These are phyloP conservation scores for Metschnikowia reukaufii DNA, from an alignment of 805 yeast species.

Conservation along the genomic window DNA sequence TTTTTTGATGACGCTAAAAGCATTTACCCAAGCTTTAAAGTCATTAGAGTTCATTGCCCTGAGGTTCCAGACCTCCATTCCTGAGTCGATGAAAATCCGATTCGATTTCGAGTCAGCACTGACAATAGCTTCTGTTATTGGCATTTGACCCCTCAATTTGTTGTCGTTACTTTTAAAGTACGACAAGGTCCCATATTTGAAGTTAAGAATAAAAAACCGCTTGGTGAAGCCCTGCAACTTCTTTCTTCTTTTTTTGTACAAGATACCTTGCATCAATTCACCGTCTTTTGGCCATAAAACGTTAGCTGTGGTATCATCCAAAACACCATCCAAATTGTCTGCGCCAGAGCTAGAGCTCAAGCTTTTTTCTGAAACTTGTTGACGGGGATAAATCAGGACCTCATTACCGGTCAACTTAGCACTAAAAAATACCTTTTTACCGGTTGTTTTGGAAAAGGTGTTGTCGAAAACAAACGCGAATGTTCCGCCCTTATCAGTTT, in stretches of 20 bases:
- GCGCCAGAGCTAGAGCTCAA: not conserved
- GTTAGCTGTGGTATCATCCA: conserved; percentile 8
- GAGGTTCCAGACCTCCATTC: conserved; percentile 90
- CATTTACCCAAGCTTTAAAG: conserved; percentile 81
- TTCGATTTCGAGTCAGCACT: conserved; percentile 68
- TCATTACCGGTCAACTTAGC: conserved; percentile 21
- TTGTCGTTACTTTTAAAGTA: conserved; percentile 76
- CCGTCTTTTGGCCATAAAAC: conserved; percentile 54
- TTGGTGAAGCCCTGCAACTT: conserved; percentile 83
- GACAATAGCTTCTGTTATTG: conserved; percentile 76
- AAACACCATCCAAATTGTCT: not conserved
- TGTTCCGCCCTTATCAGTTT: conserved; percentile 63
- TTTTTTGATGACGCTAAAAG: conserved; percentile 58
- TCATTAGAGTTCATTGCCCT: conserved; percentile 65
- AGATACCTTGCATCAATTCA: conserved; percentile 71
- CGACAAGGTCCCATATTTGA: conserved; percentile 77
- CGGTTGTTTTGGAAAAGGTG: conserved; percentile 80
- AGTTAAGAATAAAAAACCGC: conserved; percentile 80
- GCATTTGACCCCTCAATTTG: conserved; percentile 88
- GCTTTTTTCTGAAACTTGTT: not conserved
- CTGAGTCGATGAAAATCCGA: conserved; percentile 84
- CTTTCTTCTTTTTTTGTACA: conserved; percentile 77
- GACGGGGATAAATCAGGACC: not conserved
- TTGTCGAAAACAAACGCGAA: conserved; percentile 91
- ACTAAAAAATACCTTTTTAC: conserved; percentile 76